Percentiles rank a stretch among this genome's conserved stretches.
Conservation (phyloP, 129 eudicot genomes). For the Silybum marianum region DNA sequence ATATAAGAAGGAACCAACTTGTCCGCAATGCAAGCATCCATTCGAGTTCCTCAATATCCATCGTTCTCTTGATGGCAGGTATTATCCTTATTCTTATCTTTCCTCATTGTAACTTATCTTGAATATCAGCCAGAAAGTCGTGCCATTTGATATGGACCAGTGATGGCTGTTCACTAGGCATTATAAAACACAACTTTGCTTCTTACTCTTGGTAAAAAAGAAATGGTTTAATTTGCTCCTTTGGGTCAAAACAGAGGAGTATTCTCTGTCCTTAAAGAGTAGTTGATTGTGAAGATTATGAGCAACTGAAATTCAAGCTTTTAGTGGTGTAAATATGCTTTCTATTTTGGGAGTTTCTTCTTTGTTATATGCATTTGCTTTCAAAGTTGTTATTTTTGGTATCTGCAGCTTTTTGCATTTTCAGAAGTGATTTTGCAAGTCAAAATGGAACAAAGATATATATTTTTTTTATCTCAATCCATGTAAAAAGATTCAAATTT, state of each 20-base stretch:
- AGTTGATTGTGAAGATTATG: not conserved
- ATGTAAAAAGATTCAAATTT: not conserved
- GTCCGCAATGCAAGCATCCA: conserved; percentile 87
- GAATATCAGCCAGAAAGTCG: not conserved
- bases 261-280: not conserved
- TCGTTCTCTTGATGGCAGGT: conserved; percentile 81
- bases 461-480: not conserved
- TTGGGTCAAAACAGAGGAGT: not conserved
- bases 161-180: not conserved
- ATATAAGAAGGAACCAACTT: conserved; percentile 71
- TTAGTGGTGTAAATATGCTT: not conserved
- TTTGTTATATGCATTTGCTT: not conserved
- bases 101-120: not conserved
- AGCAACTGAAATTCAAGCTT: not conserved
- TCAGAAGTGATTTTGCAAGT: not conserved
- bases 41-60: conserved; percentile 59
- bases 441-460: no score
- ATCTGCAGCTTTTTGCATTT: not conserved
- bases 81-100: not conserved
- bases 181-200: no score
- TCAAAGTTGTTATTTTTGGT: not conserved
- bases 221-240: no score
- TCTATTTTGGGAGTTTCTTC: not conserved
- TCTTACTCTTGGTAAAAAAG: no score
- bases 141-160: not conserved